A percentile compares a stretch with the other conserved stretches of the same genome.
phyloP scores from a whole-genome alignment of 805 yeast genomes.

The Dipodascopsis uninucleata region DNA sequence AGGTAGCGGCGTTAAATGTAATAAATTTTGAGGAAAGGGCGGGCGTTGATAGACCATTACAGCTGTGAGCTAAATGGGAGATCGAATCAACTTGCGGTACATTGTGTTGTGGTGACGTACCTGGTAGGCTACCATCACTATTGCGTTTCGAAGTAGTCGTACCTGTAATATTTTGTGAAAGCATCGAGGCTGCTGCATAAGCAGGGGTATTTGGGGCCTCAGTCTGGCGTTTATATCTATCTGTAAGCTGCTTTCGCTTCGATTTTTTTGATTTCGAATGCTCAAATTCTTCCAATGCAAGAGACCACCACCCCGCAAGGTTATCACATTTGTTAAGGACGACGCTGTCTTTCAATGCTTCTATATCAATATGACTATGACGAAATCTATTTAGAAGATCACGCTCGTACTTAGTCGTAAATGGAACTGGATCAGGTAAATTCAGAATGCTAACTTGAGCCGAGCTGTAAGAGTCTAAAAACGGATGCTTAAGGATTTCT shows the following conservation, averaged over 20 bases:
- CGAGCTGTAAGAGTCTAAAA: constrained; percentile 29
- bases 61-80: too few relatives aligned
- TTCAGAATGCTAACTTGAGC: constrained; percentile 42
- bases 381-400: constrained; percentile 56
- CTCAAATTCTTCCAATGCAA: constrained; percentile 57
- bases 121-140: too few relatives aligned
- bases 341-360: constrained; percentile 56
- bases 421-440: constrained; percentile 43
- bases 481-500: constrained; percentile 51
- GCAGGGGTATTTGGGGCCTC: too few relatives aligned
- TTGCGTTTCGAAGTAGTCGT: neutral
- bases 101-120: too few relatives aligned
- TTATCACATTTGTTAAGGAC: constrained; percentile 61
- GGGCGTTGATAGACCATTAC: too few relatives aligned
- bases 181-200: too few relatives aligned
- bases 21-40: too few relatives aligned
- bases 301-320: constrained; percentile 69
- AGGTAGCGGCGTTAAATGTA: too few relatives aligned
- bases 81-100: too few relatives aligned
- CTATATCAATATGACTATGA: constrained; percentile 61
- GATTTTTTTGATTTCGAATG: constrained; percentile 27
- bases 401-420: constrained; percentile 60
- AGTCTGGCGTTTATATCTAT: too few relatives aligned
- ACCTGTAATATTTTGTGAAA: too few relatives aligned
- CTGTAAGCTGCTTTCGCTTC: constrained; percentile 22